phyloP scores from a whole-genome alignment of 768 basidiomycete genomes.

The Mycena metata region DNA sequence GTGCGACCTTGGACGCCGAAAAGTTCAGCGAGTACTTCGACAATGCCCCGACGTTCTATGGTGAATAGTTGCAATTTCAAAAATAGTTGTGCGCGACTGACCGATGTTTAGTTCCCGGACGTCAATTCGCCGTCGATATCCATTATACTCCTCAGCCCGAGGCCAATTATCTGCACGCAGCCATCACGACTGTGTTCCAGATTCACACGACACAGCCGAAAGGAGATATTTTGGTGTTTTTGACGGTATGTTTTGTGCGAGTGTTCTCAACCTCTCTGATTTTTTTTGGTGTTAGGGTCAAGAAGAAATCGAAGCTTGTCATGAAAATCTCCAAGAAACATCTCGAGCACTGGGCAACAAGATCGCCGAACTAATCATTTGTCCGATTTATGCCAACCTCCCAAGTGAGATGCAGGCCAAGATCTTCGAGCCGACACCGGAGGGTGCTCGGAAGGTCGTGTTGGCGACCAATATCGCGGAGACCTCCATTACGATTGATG shows the following conservation, averaged over 20 bases:
- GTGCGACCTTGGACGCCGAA: constrained; percentile 97
- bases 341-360: constrained; percentile 96
- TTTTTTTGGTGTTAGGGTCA: constrained; percentile 76
- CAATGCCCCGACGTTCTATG: constrained; percentile 93
- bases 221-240: constrained; percentile 97
- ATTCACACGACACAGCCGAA: constrained; percentile 99
- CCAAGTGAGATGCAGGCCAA: constrained; percentile 99
- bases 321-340: constrained; percentile 96
- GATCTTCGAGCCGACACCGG: constrained; percentile 99
- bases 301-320: constrained; percentile 98
- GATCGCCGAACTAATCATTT: constrained; percentile 92
- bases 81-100: constrained; percentile 15
- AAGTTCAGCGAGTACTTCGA: constrained; percentile 99
- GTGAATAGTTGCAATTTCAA: constrained; percentile 56
- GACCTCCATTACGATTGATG: constrained; percentile 99
- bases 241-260: constrained; percentile 73
- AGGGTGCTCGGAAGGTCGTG: constrained; percentile 96
- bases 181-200: constrained; percentile 98
- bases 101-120: constrained; percentile 83
- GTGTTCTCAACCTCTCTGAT: constrained; percentile 9
- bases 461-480: constrained; percentile 99
- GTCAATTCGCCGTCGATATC: constrained; percentile 97
- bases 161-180: constrained; percentile 98
- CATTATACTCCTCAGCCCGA: constrained; percentile 99
- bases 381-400: constrained; percentile 99